Evolutionary conservation across 805 yeast species (phyloP).

Genomic region (Pichia manshurica): DNA sequence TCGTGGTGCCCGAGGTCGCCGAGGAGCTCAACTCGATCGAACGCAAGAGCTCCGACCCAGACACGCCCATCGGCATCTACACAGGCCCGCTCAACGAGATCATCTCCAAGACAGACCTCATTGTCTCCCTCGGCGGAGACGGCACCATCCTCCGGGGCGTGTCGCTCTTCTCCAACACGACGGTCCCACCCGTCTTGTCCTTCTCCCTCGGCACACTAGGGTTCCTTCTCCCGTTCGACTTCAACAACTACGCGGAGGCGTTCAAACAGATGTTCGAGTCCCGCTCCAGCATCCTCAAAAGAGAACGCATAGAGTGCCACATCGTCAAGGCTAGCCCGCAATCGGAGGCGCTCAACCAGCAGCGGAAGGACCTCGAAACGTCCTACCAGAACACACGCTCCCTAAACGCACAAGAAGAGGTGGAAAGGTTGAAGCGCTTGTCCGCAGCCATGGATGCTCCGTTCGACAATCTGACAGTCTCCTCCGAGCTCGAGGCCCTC

Average conservation of each 20-base stretch:
- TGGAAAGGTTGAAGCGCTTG: conserved; percentile 12
- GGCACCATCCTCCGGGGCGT: conserved; percentile 88
- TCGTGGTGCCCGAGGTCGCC: conserved; percentile 70
- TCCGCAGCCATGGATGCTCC: conserved; percentile 16
- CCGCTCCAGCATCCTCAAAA: conserved; percentile 64
- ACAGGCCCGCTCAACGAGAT: conserved; percentile 58
- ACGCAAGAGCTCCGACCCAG: not conserved
- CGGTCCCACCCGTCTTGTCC: conserved; percentile 83
- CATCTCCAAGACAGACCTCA: conserved; percentile 62
- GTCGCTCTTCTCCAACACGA: conserved; percentile 60
- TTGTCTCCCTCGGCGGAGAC: conserved; percentile 93
- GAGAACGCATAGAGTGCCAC: conserved; percentile 77
- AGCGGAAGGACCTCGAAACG: not conserved
- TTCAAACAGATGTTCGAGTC: conserved; percentile 63
- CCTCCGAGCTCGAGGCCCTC: conserved; percentile 13
- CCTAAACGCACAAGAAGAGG: conserved; percentile 5
- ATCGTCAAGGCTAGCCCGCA: conserved; percentile 32
- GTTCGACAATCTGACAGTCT: conserved; percentile 13
- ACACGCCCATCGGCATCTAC: conserved; percentile 35
- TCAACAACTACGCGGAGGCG: conserved; percentile 50
- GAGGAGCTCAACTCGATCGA: conserved; percentile 46
- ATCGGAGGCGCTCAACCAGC: not conserved
- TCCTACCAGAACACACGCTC: conserved; percentile 7
- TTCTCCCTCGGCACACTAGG: conserved; percentile 91
- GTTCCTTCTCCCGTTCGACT: conserved; percentile 81